Conservation (phyloP, 352 stramenopile genomes). For the Phytophthora citricola region DNA sequence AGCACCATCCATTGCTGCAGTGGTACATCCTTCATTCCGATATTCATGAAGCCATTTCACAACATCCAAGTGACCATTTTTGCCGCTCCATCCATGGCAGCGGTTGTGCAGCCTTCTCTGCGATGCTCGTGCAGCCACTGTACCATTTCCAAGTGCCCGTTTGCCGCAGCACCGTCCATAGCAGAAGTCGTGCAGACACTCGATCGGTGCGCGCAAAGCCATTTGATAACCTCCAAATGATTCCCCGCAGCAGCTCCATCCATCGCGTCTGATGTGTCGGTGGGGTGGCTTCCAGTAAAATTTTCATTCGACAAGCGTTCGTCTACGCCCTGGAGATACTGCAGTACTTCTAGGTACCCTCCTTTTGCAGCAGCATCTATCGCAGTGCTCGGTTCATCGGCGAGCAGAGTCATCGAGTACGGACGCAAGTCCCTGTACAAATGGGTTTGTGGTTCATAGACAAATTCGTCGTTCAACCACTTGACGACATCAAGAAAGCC, state of each 20-base stretch:
- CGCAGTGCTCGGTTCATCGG: slow-evolving; percentile 31
- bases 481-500: slow-evolving; percentile 38
- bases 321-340: slow-evolving; percentile 31
- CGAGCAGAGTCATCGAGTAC: slow-evolving; percentile 30
- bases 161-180: slow-evolving; percentile 33
- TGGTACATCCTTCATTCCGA: slow-evolving; percentile 31
- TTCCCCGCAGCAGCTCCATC: slow-evolving; percentile 33
- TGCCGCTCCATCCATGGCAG: slow-evolving; percentile 31
- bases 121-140: slow-evolving; percentile 35
- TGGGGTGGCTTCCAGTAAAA: slow-evolving; percentile 12
- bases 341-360: slow-evolving; percentile 31
- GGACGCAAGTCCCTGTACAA: slow-evolving; percentile 33
- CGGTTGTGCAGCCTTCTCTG: slow-evolving; percentile 22
- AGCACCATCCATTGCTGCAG: slow-evolving; percentile 32
- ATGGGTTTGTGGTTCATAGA: slow-evolving; percentile 9
- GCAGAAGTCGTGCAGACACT: slow-evolving; percentile 26
- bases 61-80: slow-evolving; percentile 26
- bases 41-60: slow-evolving; percentile 34
- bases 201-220: slow-evolving; percentile 29
- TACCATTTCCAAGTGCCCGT: slow-evolving; percentile 35
- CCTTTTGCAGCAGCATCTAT: slow-evolving; percentile 38
- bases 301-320: slow-evolving; percentile 11
- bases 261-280: slow-evolving; percentile 34
- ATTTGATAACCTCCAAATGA: slow-evolving; percentile 35
- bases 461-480: slow-evolving; percentile 36